phyloP scores from a whole-genome alignment of 257 asterid genomes.

The Rauvolfia tetraphylla region DNA sequence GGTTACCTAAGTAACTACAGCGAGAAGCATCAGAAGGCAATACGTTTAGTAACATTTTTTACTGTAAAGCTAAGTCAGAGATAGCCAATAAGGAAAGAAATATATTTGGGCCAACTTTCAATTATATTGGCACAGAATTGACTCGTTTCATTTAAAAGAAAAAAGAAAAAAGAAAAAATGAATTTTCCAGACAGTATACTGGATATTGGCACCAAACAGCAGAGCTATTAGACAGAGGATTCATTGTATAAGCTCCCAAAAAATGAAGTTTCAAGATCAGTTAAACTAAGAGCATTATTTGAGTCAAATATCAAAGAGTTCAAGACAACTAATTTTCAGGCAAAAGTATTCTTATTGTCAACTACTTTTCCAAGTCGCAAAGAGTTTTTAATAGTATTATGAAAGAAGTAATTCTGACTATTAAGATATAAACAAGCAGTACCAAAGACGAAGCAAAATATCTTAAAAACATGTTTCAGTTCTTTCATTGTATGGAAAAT shows the following conservation, averaged over 20 bases:
- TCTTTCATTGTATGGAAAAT: neutral
- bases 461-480: neutral
- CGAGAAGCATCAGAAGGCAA: neutral
- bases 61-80: neutral
- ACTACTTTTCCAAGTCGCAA: neutral
- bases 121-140: neutral
- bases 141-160: neutral
- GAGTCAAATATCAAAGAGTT: neutral
- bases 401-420: neutral
- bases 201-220: neutral
- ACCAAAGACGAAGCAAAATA: neutral
- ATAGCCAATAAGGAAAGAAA: neutral
- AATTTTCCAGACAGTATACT: neutral
- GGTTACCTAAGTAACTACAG: neutral
- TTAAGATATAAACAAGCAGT: neutral
- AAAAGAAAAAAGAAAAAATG: neutral
- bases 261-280: neutral
- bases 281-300: neutral
- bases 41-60: neutral
- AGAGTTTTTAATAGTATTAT: neutral
- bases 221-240: neutral
- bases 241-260: neutral
- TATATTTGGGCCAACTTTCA: neutral
- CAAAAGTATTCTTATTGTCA: neutral
- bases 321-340: neutral